Percentiles rank a stretch among this genome's conserved stretches.
Evolutionary conservation across 177 flowering plant species (phyloP).

Genomic region (Vitis hybrid): DNA sequence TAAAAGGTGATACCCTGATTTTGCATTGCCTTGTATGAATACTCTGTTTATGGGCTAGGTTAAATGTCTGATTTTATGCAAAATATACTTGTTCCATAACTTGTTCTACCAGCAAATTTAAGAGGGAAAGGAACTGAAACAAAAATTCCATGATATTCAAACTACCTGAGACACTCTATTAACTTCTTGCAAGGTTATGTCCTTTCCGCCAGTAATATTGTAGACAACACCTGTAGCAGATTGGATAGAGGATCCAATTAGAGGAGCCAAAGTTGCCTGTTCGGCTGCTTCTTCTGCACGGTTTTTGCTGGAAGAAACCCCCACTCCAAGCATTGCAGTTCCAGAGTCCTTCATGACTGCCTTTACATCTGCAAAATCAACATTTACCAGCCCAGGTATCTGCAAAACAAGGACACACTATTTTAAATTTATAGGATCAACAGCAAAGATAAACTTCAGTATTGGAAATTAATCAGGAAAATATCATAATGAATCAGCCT

Average conservation of each 20-base stretch:
- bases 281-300: slow-evolving; percentile 99
- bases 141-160: neutral
- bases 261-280: slow-evolving; percentile 94
- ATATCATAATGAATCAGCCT: neutral
- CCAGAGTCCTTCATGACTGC: slow-evolving; percentile 99
- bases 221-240: slow-evolving; percentile 98
- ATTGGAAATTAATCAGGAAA: neutral
- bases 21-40: no score
- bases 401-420: slow-evolving; percentile 31
- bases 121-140: neutral
- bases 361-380: slow-evolving; percentile 98
- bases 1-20: no score
- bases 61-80: neutral
- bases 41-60: no score
- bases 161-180: slow-evolving; percentile 95
- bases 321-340: slow-evolving; percentile 99
- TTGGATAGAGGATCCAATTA: slow-evolving; percentile 91
- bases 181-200: slow-evolving; percentile 97
- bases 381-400: slow-evolving; percentile 99
- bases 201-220: slow-evolving; percentile 97
- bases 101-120: neutral
- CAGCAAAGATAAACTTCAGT: neutral
- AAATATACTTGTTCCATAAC: neutral
- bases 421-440: neutral
- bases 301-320: slow-evolving; percentile 96